Evolutionary conservation across 148 eudicot genomes (phyloP), one percentile per base, ranked within the genome.

Genomic region (Simmondsia chinensis): DNA sequence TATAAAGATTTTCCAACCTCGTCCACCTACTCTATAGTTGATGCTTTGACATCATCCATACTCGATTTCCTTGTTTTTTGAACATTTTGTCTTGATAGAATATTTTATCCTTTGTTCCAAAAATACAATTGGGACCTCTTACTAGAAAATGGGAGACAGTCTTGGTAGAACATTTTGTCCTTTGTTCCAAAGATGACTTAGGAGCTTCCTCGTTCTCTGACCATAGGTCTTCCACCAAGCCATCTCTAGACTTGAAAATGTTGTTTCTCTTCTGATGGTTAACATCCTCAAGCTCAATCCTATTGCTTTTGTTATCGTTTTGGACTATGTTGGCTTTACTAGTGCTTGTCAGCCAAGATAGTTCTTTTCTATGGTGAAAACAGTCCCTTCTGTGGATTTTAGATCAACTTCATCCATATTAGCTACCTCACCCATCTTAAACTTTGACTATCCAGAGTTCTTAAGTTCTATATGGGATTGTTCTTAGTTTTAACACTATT

Each of bases 1-100:
- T 73, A 81, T 41, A 84, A 50, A 47, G 93, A 66, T 62, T 87
- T 79, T 33, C 87, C 97, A 59, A 78, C 84, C 87, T 84, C 95
- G 50, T 84, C 91, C 28, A 75, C 97, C 65, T 81, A 87, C 65
- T 73, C 87, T 59, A 84, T 89, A 42, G 78, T 71, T 50, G 80
- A 72, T 33, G 76, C 64, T 45, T 87, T 74, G 10, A 78, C 54
- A 44, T 75, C 76, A 39, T 35, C 55, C 28, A 62, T 43, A 46
- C 71, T 79, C 36, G 65, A 15, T 64, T 68, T 74, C 60, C 52
- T 65, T 54, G 58, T 73, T 14, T 59, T 79, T 17, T 79, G 88
- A 60, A 59, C 77, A 46, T 59, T 63, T 43, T 65, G 66, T 19
- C 57, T 55, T 42, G 55, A 43, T 39, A 51, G 59, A 54, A 38